A percentile compares a stretch with the other conserved stretches of the same genome.
These are phyloP conservation scores for Geosmithia morbida DNA, from an alignment of 2,329 filamentous ascomycete species.

Conservation along the genomic window DNA sequence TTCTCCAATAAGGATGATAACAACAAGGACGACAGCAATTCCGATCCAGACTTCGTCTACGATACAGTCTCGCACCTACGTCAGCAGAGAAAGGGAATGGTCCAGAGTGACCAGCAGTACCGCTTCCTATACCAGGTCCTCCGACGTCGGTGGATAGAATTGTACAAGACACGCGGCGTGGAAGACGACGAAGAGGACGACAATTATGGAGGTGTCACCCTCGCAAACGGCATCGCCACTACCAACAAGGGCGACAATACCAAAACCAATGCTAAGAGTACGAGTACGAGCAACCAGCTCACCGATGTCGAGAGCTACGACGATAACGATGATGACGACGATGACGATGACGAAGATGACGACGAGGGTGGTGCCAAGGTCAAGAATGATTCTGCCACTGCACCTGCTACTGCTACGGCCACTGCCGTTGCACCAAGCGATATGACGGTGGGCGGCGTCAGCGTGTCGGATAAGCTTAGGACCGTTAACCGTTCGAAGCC, in stretches of 20 bases:
- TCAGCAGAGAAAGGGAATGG: constrained; percentile 88
- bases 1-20: constrained; percentile 2
- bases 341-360: constrained; percentile 2
- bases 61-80: constrained; percentile 68
- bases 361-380: constrained; percentile 2
- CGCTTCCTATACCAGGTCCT: constrained; percentile 81
- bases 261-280: not conserved
- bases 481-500: not conserved
- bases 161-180: constrained; percentile 30
- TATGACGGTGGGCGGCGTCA: not conserved
- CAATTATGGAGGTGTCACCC: constrained; percentile 1
- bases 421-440: not conserved
- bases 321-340: not conserved
- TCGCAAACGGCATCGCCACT: not conserved
- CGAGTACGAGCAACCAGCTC: not conserved
- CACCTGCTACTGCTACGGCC: not conserved
- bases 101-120: constrained; percentile 77
- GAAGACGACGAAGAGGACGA: constrained; percentile 3
- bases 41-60: constrained; percentile 50
- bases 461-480: not conserved
- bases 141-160: constrained; percentile 57
- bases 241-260: not conserved
- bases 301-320: not conserved
- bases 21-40: not conserved
- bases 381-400: not conserved